Evolutionary conservation across 1,284 basidiomycete genomes (phyloP), one percentile per base, ranked within the genome.

Genomic region (Prillingera fragicola): DNA sequence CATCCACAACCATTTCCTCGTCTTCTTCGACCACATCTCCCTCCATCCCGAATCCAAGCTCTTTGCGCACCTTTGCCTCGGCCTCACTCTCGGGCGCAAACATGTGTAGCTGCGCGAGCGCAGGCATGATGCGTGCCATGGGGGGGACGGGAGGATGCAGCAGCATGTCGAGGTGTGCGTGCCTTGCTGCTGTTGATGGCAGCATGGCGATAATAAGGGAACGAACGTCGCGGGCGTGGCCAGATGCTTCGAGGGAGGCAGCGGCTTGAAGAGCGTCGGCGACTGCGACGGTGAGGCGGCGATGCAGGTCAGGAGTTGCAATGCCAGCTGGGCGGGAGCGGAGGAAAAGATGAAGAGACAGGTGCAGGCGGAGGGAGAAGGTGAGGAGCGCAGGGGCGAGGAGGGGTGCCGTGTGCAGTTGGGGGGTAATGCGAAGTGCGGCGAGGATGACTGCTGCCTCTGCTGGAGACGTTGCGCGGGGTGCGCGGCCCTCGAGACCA

Each of bases 301-400:
- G 18, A 10, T 33, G 24, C 5, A 33, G 17, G 2, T 33, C 17
- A n/a, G 33, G 24, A 14, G 39, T 38, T 7, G 26, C 38, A 24
- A 48, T 43, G 2, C 41, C 17, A n/a, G 28, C 21, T 2, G 52
- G 40, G 1, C 55, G 49, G n/a, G 44, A 32, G 6, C 51, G 47
- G 4, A 63, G 53, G 10, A 44, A 43, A 17, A 62, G 50, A 44
- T 59, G 54, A 4, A 66, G 46, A 7, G 57, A 57, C 26, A 67
- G 57, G 38, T 85, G 71, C 77, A 77, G 48, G 12, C 67, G 60
- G 44, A 67, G 56, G 6, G 63, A 66, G 25, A 70, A 57, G 8
- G 62, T 61, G 36, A 84, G 78, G 41, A 87, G 74, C 9, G 85
- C 80, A 27, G 86, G 83, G 48, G 88, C 82, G 13, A 89, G 64